Base-by-base conservation (phyloP, 2,329 filamentous ascomycete species). In the Penicillium sp. region DNA sequence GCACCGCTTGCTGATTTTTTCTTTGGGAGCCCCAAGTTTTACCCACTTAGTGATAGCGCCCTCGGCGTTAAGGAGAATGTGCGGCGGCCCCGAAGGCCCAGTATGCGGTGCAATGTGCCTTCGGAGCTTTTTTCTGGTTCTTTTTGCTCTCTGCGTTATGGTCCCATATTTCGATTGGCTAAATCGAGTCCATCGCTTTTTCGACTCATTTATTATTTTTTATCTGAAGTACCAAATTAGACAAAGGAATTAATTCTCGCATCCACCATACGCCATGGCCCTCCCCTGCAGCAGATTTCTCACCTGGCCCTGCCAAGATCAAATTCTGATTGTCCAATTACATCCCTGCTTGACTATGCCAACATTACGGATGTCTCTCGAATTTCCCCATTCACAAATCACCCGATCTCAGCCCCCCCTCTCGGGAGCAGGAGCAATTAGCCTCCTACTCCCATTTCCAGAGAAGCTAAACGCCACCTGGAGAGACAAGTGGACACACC, bases 91-190 rank as follows among this genome's bases (percentile, higher is more conserved):
- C 34, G 13, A 16, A 18, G 7, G 13, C 49, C 22, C 11, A 21
- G 10, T 34, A 42, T 42, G 29, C 36, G 36, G 14, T 29, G 22
- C 24, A 32, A 47, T 38, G 32, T 52, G 43, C 14, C 40, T 21
- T 49, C 57, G 47, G 59, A 38, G 31, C 18, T 39, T 58, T 52
- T 56, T 46, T 16, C 49, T 46, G n/a, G 4, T 58, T 51, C 54
- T 46, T 16, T 49, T 48, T 18, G 6, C 16, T 27, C 21, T 13
- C 1, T 27, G 24, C 24, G 5, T 27, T 27, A 6, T 8, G 24
- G 8, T 27, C 24, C 4, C 8, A 6, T 27, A 27, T 27, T 27
- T 27, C 24, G 24, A 8, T 27, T 5, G 24, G 14, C 13, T 27
- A 7, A 38, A 46, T 43, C 11, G 16, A 27, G 14, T 43, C 32